These are phyloP conservation scores for Fraxinus albicans DNA, from an alignment of 305 asterid species.

Conservation along the genomic window DNA sequence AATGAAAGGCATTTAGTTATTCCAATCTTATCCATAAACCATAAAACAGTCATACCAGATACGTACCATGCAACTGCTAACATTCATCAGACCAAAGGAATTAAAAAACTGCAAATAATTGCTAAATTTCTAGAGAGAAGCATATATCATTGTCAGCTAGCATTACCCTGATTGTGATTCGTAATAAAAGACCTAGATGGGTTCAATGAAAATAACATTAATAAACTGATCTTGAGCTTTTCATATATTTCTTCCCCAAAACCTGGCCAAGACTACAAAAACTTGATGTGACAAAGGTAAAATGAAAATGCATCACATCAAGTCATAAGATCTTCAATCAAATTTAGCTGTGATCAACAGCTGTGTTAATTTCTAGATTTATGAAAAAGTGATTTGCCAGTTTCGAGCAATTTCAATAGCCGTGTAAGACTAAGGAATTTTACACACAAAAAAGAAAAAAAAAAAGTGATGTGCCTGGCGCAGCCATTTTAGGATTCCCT, in stretches of 20 bases:
- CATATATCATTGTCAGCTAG: not conserved
- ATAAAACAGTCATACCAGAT: constrained; percentile 8
- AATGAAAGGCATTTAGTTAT: not conserved
- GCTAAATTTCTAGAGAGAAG: not conserved
- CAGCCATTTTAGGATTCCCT: not conserved
- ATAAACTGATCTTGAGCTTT: not conserved
- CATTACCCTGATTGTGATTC: not conserved
- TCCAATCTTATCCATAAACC: not conserved
- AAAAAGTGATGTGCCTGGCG: not conserved
- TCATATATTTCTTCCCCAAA: not conserved
- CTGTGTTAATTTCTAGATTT: not conserved
- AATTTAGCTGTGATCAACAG: not conserved
- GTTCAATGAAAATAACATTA: not conserved
- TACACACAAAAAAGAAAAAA: too few species aligned
- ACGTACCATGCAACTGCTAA: not conserved
- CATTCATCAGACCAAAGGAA: not conserved
- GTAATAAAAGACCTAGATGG: not conserved
- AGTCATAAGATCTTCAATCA: not conserved
- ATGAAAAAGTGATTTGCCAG: not conserved
- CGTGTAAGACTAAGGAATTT: not conserved
- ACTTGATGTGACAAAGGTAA: not conserved
- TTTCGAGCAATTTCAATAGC: not conserved
- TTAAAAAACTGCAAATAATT: not conserved
- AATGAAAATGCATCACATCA: not conserved
- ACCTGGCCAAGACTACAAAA: not conserved